Evolutionary conservation across 73 alveolate genomes (phyloP).

Genomic region (Tetrahymena borealis): DNA sequence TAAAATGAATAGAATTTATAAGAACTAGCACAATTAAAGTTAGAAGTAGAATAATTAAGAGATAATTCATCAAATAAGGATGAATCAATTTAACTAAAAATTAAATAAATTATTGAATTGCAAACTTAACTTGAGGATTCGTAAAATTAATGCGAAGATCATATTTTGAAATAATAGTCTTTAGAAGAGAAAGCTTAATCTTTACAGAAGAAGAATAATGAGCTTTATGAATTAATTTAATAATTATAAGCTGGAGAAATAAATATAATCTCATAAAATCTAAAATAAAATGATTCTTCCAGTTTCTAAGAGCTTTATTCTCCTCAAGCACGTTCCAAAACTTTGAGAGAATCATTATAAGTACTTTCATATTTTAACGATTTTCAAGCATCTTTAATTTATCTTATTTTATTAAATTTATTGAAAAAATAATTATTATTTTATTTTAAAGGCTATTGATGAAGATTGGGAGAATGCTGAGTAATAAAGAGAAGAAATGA

Average conservation of each 20-base stretch:
- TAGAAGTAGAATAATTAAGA: background rate
- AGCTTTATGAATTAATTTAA: background rate
- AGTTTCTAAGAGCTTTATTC: background rate
- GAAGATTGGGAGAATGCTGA: background rate
- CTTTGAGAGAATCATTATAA: background rate
- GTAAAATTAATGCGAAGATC: background rate
- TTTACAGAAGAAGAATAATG: background rate
- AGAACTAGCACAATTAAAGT: background rate
- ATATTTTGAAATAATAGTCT: background rate
- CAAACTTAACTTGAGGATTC: background rate
- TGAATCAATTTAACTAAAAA: background rate
- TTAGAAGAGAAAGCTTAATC: background rate
- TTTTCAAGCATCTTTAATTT: too few relatives aligned
- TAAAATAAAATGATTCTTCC: background rate
- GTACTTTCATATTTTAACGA: background rate
- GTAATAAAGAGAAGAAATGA: background rate
- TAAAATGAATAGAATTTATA: background rate
- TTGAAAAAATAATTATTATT: background rate
- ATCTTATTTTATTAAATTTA: background rate
- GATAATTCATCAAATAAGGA: background rate
- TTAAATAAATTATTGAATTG: background rate
- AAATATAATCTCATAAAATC: background rate
- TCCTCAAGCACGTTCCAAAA: background rate
- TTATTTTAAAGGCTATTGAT: background rate
- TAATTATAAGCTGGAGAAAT: background rate